Base-by-base conservation (phyloP, 164 flowering plant species). In the Warburgia ugandensis region DNA sequence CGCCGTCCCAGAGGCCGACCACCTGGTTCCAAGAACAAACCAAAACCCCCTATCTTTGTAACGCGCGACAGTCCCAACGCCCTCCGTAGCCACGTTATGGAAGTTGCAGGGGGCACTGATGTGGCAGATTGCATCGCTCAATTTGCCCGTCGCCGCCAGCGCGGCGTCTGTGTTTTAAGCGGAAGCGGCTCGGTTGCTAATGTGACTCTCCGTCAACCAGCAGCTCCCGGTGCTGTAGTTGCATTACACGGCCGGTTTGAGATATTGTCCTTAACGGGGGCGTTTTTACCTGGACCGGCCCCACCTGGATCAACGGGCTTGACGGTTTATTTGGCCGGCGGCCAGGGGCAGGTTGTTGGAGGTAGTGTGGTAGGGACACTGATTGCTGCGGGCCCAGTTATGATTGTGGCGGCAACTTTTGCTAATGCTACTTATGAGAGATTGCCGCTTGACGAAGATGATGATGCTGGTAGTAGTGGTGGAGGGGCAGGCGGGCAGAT, bases 31-130 rank as follows among this genome's bases (percentile, higher is more conserved):
- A 81, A 78, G 48, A 81, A 81, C 78, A 78, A 73, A 52, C 80
- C 86, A 0, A 84, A 79, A 52, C 86, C 95, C 0, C 95, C 91
- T 1, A 76, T 86, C 16, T 74, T 83, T 37, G 79, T 86, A 19
- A 83, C 87, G 21, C 47, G 86, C 9, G 91, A 86, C 56, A 83
- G 86, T 77, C 91, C 95, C 6, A 83, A 83, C 71, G 71, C 86
- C 3, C 80, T 86, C 25, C 73, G 79, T 0, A 83, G 91, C 66
- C 84, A 80, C 25, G 82, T 83, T 29, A 74, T 86, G 84, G 95
- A 86, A 64, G 68, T 86, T 0, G 70, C 77, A 1, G 53, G 73
- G 3, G 91, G 91, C 13, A 58, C 77, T 12, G 88, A 86, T 50
- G 72, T 86, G 3, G 90, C 80, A 0, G 90, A 78, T 12, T 62